Conservation (phyloP, 1,139 yeast species). For the Protomyces inundatus region DNA sequence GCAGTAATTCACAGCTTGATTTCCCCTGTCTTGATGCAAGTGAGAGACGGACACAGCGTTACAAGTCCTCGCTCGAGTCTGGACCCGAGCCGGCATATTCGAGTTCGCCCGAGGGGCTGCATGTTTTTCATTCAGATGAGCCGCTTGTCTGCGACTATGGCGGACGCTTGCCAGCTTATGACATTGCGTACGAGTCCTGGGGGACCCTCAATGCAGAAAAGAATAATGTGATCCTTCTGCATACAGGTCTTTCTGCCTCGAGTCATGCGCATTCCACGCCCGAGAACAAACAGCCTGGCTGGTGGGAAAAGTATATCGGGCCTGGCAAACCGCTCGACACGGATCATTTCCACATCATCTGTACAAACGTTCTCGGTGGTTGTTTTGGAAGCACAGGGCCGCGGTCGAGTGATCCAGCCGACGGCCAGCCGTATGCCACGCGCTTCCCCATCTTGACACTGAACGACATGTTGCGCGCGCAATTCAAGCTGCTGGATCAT, state of each 20-base stretch:
- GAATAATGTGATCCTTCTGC: conserved; percentile 71
- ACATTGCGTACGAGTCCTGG: conserved; percentile 90
- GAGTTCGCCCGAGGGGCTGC: conserved; percentile 34
- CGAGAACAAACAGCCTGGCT: conserved; percentile 66
- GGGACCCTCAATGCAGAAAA: conserved; percentile 59
- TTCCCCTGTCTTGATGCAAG: conserved; percentile 83
- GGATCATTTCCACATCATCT: conserved; percentile 68
- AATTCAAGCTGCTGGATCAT: conserved; percentile 60
- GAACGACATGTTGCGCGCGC: conserved; percentile 89
- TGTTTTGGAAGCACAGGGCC: conserved; percentile 97
- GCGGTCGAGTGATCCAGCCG: conserved; percentile 69
- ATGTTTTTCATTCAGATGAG: conserved; percentile 54
- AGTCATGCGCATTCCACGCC: conserved; percentile 89
- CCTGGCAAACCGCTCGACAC: conserved; percentile 78
- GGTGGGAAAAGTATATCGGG: conserved; percentile 97
- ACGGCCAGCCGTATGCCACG: conserved; percentile 69
- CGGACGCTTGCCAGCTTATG: conserved; percentile 65
- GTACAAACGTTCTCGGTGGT: conserved; percentile 89
- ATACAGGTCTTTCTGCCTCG: conserved; percentile 88
- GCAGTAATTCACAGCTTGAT: conserved; percentile 57
- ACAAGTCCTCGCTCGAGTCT: conserved; percentile 32
- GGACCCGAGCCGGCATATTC: conserved; percentile 25
- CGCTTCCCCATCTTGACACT: conserved; percentile 80
- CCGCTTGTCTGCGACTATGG: conserved; percentile 78
- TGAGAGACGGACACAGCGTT: conserved; percentile 51